These are phyloP conservation scores for Schwanniomyces etchellsii DNA, from an alignment of 1,139 yeast species.

Conservation along the genomic window DNA sequence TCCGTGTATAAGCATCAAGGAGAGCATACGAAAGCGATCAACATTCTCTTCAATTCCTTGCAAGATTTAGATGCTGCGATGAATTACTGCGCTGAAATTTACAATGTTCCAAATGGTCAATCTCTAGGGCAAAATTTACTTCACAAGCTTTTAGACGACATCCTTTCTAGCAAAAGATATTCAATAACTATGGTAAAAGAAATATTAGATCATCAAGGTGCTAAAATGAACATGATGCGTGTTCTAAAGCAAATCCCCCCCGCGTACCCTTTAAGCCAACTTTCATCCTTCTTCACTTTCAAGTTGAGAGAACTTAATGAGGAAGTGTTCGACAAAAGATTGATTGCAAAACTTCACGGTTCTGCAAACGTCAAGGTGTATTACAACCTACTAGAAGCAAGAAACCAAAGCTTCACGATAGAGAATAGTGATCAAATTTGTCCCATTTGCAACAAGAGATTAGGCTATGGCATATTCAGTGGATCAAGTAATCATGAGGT, in stretches of 20 bases:
- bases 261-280: slow-evolving; percentile 36
- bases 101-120: slow-evolving; percentile 27
- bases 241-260: slow-evolving; percentile 51
- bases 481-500: slow-evolving; percentile 46
- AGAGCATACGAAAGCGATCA: slow-evolving; percentile 61
- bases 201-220: slow-evolving; percentile 44
- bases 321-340: slow-evolving; percentile 18
- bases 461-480: slow-evolving; percentile 61
- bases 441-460: slow-evolving; percentile 50
- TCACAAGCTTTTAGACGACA: slow-evolving; percentile 34
- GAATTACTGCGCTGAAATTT: slow-evolving; percentile 53
- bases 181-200: slow-evolving; percentile 35
- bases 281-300: slow-evolving; percentile 42
- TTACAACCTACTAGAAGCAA: slow-evolving; percentile 29
- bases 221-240: slow-evolving; percentile 46
- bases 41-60: slow-evolving; percentile 55
- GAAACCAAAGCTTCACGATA: slow-evolving; percentile 32
- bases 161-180: slow-evolving; percentile 25
- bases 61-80: slow-evolving; percentile 55
- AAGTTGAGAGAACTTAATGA: slow-evolving; percentile 35
- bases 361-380: slow-evolving; percentile 31
- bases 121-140: slow-evolving; percentile 32
- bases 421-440: slow-evolving; percentile 43
- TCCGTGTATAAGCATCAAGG: slow-evolving; percentile 56
- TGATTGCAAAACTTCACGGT: slow-evolving; percentile 30